Base-by-base conservation (phyloP, 495 filamentous ascomycete genomes). In the Neurospora sp. region DNA sequence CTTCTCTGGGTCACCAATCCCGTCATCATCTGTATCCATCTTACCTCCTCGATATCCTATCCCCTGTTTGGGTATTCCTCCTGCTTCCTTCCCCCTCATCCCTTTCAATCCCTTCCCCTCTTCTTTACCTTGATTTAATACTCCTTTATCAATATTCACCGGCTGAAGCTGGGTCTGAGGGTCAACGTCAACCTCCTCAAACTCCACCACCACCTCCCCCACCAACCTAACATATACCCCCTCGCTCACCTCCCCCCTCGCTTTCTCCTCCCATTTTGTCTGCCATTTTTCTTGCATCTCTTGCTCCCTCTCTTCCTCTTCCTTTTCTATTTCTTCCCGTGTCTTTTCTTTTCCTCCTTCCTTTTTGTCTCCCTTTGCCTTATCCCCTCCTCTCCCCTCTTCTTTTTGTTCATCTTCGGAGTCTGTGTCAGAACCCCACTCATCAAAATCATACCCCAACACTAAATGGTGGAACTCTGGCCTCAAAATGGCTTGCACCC, bases 241-340 rank as follows among this genome's bases (percentile, higher is more conserved):
- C 53, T 65, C 53, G 1, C 5, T 65, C 12, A 65, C 53, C 0
- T 35, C 6, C 27, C 53, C 53, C 1, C 53, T 65, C 7, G 53
- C 53, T 8, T 35, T 65, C 3, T 65, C 27, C 22, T 31, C 27
- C 53, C 53, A 65, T 3, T 65, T 65, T 0, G 2, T 35, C 20
- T 65, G 53, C 53, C 53, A 65, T 14, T 35, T 65, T 0, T 31
- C 27, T 14, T 53, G 45, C n/a, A 22, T 9, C n/a, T 22, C 45
- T 8, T 6, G 12, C 53, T 61, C 53, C 6, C 8, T 61, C 22
- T 61, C 14, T 65, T 65, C 53, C 27, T 65, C 14, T 35, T 65
- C 53, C 1, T 35, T 35, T 1, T 0, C 14, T 8, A 35, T 7
- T 4, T 65, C 53, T 9, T 65, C 14, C 6, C 0, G 0, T 14